phyloP scores from a whole-genome alignment of 768 basidiomycete species.

The Lactarius deliciosus region DNA sequence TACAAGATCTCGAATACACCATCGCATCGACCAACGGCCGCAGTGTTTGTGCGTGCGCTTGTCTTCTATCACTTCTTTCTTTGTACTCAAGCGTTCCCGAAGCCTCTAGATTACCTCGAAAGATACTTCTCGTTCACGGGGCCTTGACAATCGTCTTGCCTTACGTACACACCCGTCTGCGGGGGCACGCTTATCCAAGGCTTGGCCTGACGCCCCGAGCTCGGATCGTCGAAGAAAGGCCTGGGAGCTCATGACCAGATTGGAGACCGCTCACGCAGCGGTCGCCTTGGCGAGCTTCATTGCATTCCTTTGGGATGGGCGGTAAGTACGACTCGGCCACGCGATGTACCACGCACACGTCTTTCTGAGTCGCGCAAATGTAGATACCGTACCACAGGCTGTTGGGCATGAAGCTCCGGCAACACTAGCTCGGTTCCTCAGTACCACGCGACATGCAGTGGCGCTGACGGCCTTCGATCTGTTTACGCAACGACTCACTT shows the following conservation, averaged over 20 bases:
- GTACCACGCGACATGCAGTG: no score
- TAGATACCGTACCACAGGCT: slow-evolving; percentile 88
- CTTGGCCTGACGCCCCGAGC: slow-evolving; percentile 91
- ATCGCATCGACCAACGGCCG: slow-evolving; percentile 24
- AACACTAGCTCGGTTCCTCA: no score
- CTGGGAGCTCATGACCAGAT: slow-evolving; percentile 65
- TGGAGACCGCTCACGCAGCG: slow-evolving; percentile 66
- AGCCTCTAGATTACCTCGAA: slow-evolving; percentile 68
- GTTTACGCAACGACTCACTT: no score
- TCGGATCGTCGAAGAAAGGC: slow-evolving; percentile 69
- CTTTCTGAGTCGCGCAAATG: background rate
- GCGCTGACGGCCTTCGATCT: no score
- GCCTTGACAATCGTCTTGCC: slow-evolving; percentile 71
- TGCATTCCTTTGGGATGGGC: slow-evolving; percentile 82
- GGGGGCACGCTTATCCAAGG: slow-evolving; percentile 72
- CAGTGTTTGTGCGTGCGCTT: slow-evolving; percentile 26
- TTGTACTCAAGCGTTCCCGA: slow-evolving; percentile 6
- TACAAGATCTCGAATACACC: slow-evolving; percentile 74
- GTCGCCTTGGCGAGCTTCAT: slow-evolving; percentile 74
- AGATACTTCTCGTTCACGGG: slow-evolving; percentile 64
- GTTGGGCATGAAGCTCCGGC: slow-evolving; percentile 60
- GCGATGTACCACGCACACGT: background rate
- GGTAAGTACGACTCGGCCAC: slow-evolving; percentile 48
- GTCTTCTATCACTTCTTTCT: slow-evolving; percentile 19
- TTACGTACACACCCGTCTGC: slow-evolving; percentile 74